These are phyloP conservation scores for Macrocybe gigantea DNA, from an alignment of 768 basidiomycete species.

Conservation along the genomic window DNA sequence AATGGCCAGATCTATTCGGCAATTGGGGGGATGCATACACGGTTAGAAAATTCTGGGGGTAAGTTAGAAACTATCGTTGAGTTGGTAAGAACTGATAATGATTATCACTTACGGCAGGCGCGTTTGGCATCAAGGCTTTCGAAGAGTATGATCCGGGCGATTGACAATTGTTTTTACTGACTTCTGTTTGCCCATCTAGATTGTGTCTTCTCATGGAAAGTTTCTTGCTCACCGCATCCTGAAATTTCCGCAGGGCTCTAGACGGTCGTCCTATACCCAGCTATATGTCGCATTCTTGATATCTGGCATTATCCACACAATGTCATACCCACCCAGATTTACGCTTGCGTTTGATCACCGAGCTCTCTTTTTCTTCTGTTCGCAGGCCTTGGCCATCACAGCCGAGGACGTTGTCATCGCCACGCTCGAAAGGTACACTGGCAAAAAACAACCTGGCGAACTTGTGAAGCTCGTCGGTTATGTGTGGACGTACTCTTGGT, in stretches of 20 bases:
- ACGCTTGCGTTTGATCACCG: constrained; percentile 2
- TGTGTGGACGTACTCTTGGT: too few relatives aligned
- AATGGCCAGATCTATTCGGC: constrained; percentile 1
- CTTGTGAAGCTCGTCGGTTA: not conserved
- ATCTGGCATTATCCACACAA: constrained; percentile 25
- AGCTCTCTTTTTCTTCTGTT: constrained; percentile 19
- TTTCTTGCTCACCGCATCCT: constrained; percentile 17
- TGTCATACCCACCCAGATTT: not conserved
- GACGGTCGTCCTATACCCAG: constrained; percentile 21
- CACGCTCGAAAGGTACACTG: too few relatives aligned
- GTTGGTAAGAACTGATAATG: too few relatives aligned
- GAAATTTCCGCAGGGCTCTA: constrained; percentile 16
- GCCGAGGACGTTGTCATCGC: constrained; percentile 21
- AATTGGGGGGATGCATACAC: not conserved
- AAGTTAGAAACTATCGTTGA: too few relatives aligned
- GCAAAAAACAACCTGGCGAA: not conserved
- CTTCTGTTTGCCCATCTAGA: constrained; percentile 9
- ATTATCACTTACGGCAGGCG: not conserved
- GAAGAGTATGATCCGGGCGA: not conserved
- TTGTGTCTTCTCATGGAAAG: constrained; percentile 19
- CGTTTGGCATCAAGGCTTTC: not conserved
- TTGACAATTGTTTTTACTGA: not conserved
- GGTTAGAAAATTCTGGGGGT: not conserved
- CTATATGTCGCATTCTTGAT: constrained; percentile 28
- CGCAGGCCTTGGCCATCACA: constrained; percentile 27